These are phyloP conservation scores for Fusarium albidum DNA, from an alignment of 2,329 filamentous ascomycete genomes.

Conservation along the genomic window DNA sequence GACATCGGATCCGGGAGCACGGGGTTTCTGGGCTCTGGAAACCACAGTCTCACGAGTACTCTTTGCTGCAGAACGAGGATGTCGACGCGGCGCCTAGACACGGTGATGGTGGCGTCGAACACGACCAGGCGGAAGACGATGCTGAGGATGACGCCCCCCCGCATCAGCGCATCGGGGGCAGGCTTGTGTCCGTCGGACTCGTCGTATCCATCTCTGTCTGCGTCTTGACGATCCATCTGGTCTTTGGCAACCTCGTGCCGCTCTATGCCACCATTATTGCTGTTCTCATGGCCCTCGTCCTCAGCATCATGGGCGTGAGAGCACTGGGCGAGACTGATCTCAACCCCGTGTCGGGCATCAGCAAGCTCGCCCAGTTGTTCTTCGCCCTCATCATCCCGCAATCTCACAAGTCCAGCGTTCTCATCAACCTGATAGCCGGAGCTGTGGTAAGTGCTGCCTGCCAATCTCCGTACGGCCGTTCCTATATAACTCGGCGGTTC, in stretches of 20 bases:
- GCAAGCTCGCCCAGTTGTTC: slow-evolving; percentile 93
- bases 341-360: slow-evolving; percentile 96
- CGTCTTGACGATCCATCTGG: slow-evolving; percentile 79
- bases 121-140: slow-evolving; percentile 45
- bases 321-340: slow-evolving; percentile 85
- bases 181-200: slow-evolving; percentile 78
- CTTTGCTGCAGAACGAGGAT: slow-evolving; percentile 29
- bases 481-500: not conserved
- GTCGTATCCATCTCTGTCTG: slow-evolving; percentile 81
- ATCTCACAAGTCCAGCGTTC: slow-evolving; percentile 82
- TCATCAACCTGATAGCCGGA: slow-evolving; percentile 94
- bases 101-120: slow-evolving; percentile 17
- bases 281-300: slow-evolving; percentile 82
- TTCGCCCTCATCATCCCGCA: slow-evolving; percentile 90
- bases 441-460: slow-evolving; percentile 65
- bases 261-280: slow-evolving; percentile 78
- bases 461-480: too few relatives aligned
- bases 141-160: slow-evolving; percentile 81
- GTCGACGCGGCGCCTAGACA: slow-evolving; percentile 1
- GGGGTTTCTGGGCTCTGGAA: slow-evolving; percentile 34
- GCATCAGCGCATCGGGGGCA: slow-evolving; percentile 79
- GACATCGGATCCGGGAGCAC: slow-evolving; percentile 28
- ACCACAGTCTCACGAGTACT: slow-evolving; percentile 33
- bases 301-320: slow-evolving; percentile 77
- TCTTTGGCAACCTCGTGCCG: slow-evolving; percentile 85